Conservation (phyloP, 176 grass and related monocot species). For the Carex cristatella region DNA sequence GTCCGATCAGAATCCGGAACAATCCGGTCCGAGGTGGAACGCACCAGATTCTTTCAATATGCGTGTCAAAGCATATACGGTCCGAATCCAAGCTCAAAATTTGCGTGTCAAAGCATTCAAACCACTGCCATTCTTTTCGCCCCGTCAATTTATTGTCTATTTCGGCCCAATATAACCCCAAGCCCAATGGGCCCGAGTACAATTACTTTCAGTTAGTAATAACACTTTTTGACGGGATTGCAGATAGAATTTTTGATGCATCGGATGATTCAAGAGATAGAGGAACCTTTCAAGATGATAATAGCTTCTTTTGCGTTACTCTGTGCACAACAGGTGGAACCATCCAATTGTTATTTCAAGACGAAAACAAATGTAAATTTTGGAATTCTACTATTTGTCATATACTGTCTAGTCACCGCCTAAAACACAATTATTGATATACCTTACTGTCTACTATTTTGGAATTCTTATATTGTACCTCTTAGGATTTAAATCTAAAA, state of each 20-base stretch:
- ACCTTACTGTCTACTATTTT: too few species aligned
- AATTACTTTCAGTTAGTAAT: background rate
- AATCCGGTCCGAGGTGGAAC: too few species aligned
- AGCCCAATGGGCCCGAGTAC: background rate
- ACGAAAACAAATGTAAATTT: conserved; percentile 58
- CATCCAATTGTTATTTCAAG: conserved; percentile 59
- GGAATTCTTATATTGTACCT: too few species aligned
- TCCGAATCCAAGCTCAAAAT: too few species aligned
- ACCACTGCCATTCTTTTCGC: too few species aligned
- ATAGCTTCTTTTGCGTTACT: conserved; percentile 35
- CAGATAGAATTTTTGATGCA: conserved; percentile 52
- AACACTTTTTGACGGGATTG: background rate
- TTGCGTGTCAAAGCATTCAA: too few species aligned
- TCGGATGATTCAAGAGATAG: conserved; percentile 23
- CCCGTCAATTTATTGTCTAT: background rate
- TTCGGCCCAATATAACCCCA: background rate
- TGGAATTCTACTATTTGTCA: conserved; percentile 61
- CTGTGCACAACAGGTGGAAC: conserved; percentile 44
- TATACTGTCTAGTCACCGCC: conserved; percentile 34
- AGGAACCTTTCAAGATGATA: conserved; percentile 30
- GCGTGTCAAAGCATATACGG: too few species aligned
- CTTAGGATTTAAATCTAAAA: too few species aligned
- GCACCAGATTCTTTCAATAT: too few species aligned
- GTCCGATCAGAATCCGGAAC: too few species aligned
- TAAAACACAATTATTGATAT: conserved; percentile 20